phyloP scores from a whole-genome alignment of 805 yeast genomes.

The Nakazawaea populi region DNA sequence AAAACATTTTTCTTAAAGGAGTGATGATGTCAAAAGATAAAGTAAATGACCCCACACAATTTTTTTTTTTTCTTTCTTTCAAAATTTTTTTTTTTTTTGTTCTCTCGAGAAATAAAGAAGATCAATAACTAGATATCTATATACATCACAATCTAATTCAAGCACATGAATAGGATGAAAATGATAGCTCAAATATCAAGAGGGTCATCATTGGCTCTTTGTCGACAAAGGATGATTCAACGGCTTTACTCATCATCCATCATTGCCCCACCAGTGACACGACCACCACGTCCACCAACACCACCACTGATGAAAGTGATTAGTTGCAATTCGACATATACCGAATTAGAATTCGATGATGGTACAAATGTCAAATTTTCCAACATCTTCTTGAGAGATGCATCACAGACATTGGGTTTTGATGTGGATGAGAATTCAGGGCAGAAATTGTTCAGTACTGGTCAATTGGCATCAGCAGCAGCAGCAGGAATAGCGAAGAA shows the following conservation, averaged over 20 bases:
- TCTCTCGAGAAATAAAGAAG: not conserved
- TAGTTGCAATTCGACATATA: constrained; percentile 2
- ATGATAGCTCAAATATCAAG: too few relatives aligned
- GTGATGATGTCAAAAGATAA: too few relatives aligned
- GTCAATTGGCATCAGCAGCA: constrained; percentile 24
- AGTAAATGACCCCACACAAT: not conserved
- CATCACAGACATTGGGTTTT: constrained; percentile 35
- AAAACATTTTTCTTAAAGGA: too few relatives aligned
- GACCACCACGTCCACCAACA: too few relatives aligned
- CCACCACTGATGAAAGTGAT: not conserved
- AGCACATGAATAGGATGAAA: too few relatives aligned
- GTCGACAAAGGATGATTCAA: not conserved
- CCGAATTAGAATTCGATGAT: constrained; percentile 9
- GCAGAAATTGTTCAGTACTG: constrained; percentile 65
- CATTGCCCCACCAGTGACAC: not conserved
- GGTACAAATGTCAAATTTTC: constrained; percentile 28
- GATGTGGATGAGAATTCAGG: constrained; percentile 51
- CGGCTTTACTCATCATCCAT: not conserved
- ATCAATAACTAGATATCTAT: too few relatives aligned
- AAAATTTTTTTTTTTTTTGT: too few relatives aligned
- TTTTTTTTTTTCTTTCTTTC: not conserved
- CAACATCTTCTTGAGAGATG: constrained; percentile 59
- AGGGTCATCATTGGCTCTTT: not conserved
- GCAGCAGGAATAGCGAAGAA: too few relatives aligned
- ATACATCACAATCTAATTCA: too few relatives aligned